Conservation (phyloP, 306 rosid genomes). For the Gastrolobium villosum region DNA sequence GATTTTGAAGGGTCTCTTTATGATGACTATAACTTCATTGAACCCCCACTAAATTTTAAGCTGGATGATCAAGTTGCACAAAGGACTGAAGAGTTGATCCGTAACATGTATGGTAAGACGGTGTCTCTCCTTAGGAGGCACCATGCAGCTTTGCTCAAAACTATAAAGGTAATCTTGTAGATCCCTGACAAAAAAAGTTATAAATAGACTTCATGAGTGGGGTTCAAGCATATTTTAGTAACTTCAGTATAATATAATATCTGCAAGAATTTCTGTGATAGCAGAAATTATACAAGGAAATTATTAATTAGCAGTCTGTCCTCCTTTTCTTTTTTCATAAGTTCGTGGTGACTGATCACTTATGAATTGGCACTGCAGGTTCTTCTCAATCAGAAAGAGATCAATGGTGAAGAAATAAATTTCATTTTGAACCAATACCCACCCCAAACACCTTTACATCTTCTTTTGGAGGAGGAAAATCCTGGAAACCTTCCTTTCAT, state of each 20-base stretch:
- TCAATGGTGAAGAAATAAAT: conserved; percentile 82
- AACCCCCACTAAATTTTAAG: conserved; percentile 86
- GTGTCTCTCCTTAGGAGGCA: conserved; percentile 77
- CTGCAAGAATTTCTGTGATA: conserved; percentile 19
- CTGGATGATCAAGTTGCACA: conserved; percentile 82
- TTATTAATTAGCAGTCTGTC: conserved; percentile 21
- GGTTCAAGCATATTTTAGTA: background rate
- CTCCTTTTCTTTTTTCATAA: conserved; percentile 1
- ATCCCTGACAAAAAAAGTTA: background rate
- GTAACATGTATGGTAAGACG: conserved; percentile 70
- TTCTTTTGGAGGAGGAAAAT: conserved; percentile 73
- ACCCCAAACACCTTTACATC: conserved; percentile 75
- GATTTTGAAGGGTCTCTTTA: conserved; percentile 98
- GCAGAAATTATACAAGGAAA: conserved; percentile 20
- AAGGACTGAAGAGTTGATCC: conserved; percentile 80
- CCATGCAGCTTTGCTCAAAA: conserved; percentile 89
- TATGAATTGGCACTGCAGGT: conserved; percentile 66
- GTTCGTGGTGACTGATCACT: conserved; percentile 10
- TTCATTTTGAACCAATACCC: conserved; percentile 83
- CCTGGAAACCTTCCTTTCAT: conserved; percentile 73
- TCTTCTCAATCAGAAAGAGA: conserved; percentile 78
- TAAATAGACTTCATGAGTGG: conserved; percentile 1
- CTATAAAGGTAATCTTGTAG: conserved; percentile 72
- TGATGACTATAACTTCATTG: conserved; percentile 74
- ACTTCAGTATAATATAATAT: conserved; percentile 17